Conservation (phyloP, 768 basidiomycete genomes). For the Lactarius vividus region DNA sequence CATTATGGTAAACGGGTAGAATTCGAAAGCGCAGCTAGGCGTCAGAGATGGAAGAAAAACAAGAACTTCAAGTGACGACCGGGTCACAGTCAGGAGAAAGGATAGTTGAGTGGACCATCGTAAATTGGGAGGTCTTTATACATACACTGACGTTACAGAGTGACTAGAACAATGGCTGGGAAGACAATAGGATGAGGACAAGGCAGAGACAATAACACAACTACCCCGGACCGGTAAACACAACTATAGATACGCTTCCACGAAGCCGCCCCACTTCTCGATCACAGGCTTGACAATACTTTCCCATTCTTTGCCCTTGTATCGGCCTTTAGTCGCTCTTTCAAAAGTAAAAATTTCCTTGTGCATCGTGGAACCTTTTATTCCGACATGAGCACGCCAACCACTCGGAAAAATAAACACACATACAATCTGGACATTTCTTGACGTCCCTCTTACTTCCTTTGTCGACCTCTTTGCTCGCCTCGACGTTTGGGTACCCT, state of each 20-base stretch:
- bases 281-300: conserved; percentile 70
- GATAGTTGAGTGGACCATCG: not conserved
- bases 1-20: conserved; percentile 11
- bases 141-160: conserved; percentile 10
- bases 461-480: conserved; percentile 32
- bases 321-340: conserved; percentile 49
- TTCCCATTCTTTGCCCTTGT: conserved; percentile 72
- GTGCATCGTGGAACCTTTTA: conserved; percentile 57
- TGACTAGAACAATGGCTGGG: conserved; percentile 9
- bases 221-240: not conserved
- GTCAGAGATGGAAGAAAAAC: not conserved
- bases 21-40: conserved; percentile 7
- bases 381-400: not conserved
- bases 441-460: conserved; percentile 25
- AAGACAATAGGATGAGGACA: conserved; percentile 11
- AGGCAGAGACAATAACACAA: not conserved
- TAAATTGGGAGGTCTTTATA: conserved; percentile 15
- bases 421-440: conserved; percentile 48
- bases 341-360: conserved; percentile 79
- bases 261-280: conserved; percentile 72
- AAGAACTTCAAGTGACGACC: conserved; percentile 8
- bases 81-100: conserved; percentile 20
- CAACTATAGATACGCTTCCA: conserved; percentile 35
- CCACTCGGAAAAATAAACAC: conserved; percentile 29
- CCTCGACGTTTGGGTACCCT: conserved; percentile 42